Evolutionary conservation across 2,329 filamentous ascomycete genomes (phyloP).

Genomic region (Xylariaceae sp.): DNA sequence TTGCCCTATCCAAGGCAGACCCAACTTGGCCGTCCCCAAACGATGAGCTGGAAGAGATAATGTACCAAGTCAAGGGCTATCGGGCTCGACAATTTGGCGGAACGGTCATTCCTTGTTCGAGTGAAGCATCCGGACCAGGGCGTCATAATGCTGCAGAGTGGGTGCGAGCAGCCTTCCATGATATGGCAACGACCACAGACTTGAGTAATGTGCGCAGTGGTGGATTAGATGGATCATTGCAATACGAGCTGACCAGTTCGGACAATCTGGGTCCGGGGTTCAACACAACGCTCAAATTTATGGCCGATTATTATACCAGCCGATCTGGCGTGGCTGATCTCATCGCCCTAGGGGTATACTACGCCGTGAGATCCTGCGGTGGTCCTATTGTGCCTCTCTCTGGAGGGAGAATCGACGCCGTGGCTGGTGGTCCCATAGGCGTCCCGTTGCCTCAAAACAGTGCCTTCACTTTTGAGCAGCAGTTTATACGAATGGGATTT

Average conservation of each 20-base stretch:
- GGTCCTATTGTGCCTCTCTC: slow-evolving; percentile 58
- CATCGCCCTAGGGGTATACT: slow-evolving; percentile 60
- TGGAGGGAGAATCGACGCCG: slow-evolving; percentile 59
- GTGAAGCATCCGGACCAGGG: slow-evolving; percentile 54
- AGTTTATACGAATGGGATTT: slow-evolving; percentile 63
- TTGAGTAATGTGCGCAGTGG: slow-evolving; percentile 47
- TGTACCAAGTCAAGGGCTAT: slow-evolving; percentile 61
- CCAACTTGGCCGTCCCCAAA: slow-evolving; percentile 63
- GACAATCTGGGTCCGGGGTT: slow-evolving; percentile 63
- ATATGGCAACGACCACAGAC: slow-evolving; percentile 59
- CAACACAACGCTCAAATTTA: slow-evolving; percentile 54
- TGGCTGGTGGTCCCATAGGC: slow-evolving; percentile 47
- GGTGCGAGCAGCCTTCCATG: slow-evolving; percentile 64
- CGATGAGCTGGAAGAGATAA: slow-evolving; percentile 66
- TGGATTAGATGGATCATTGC: slow-evolving; percentile 62
- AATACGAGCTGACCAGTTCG: slow-evolving; percentile 57
- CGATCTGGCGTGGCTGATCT: slow-evolving; percentile 59
- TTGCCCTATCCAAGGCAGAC: slow-evolving; percentile 43
- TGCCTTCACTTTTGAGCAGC: slow-evolving; percentile 52
- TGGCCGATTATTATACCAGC: slow-evolving; percentile 55
- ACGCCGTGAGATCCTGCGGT: slow-evolving; percentile 60
- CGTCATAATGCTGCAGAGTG: slow-evolving; percentile 64
- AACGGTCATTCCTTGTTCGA: slow-evolving; percentile 59
- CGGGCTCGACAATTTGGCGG: slow-evolving; percentile 58
- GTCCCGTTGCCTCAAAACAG: slow-evolving; percentile 62